phyloP scores from a whole-genome alignment of 352 stramenopile species.

The Hyaloperonospora brassicae region DNA sequence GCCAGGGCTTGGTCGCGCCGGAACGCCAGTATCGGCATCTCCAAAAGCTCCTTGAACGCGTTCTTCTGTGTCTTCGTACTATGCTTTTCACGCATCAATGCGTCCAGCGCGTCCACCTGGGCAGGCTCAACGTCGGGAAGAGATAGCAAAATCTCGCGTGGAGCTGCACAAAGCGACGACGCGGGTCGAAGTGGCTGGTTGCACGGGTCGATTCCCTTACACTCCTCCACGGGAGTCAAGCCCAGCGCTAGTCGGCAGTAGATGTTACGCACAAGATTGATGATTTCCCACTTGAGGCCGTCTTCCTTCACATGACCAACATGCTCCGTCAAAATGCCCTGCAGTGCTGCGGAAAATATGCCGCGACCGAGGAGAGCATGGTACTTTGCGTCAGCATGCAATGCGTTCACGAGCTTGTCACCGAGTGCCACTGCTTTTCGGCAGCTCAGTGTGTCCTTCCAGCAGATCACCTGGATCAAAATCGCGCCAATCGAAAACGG shows the following conservation, averaged over 20 bases:
- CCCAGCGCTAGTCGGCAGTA: conserved; percentile 66
- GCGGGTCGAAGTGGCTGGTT: conserved; percentile 53
- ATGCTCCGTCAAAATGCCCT: conserved; percentile 48
- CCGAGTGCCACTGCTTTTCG: conserved; percentile 47
- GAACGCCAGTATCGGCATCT: conserved; percentile 54
- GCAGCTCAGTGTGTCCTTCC: conserved; percentile 68
- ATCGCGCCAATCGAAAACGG: conserved; percentile 44
- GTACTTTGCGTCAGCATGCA: conserved; percentile 35
- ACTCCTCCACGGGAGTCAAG: conserved; percentile 62
- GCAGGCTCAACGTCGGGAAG: conserved; percentile 38
- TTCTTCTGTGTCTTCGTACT: conserved; percentile 82
- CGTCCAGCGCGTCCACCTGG: conserved; percentile 44
- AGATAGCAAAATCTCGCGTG: conserved; percentile 51
- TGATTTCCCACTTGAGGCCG: conserved; percentile 75
- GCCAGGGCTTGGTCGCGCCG: conserved; percentile 30
- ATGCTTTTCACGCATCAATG: conserved; percentile 55
- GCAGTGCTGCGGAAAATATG: conserved; percentile 50
- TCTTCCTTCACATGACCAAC: conserved; percentile 69
- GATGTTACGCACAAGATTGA: conserved; percentile 78
- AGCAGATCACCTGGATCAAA: conserved; percentile 53
- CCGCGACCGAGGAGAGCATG: conserved; percentile 45
- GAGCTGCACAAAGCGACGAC: conserved; percentile 33
- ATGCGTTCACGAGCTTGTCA: conserved; percentile 58
- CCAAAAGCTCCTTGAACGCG: conserved; percentile 68
- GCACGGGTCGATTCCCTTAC: conserved; percentile 73